Conservation (phyloP, 2,329 filamentous ascomycete genomes). For the Penicillium glabrum region DNA sequence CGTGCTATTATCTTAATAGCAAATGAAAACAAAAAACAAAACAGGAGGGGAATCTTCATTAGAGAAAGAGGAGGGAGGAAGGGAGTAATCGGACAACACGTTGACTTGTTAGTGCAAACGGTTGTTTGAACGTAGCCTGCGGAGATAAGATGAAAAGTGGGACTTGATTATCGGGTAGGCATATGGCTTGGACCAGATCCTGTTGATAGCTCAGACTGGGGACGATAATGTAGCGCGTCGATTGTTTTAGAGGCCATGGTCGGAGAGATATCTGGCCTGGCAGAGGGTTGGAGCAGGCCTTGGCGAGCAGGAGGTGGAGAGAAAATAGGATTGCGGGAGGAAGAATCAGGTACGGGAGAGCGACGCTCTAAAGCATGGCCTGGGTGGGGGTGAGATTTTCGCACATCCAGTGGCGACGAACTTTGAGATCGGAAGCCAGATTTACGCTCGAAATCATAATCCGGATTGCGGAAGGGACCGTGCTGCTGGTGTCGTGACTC, state of each 20-base stretch:
- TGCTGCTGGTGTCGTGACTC: slow-evolving; percentile 24
- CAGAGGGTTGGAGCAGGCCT: slow-evolving; percentile 33
- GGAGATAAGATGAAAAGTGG: neutral
- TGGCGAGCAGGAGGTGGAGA: slow-evolving; percentile 37
- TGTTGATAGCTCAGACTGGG: slow-evolving; percentile 28
- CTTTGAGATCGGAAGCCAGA: slow-evolving; percentile 39
- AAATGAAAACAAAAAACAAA: slow-evolving; percentile 3
- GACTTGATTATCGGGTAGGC: slow-evolving; percentile 28
- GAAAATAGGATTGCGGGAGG: slow-evolving; percentile 30
- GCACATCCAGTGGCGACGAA: slow-evolving; percentile 41
- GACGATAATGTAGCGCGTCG: slow-evolving; percentile 30
- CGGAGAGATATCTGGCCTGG: slow-evolving; percentile 33
- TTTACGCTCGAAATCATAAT: slow-evolving; percentile 35
- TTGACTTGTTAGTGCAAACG: neutral
- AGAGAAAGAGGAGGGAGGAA: slow-evolving; percentile 8
- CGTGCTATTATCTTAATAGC: slow-evolving; percentile 11
- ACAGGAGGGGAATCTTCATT: slow-evolving; percentile 15
- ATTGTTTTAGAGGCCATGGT: slow-evolving; percentile 31
- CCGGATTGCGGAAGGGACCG: slow-evolving; percentile 29
- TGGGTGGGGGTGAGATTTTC: slow-evolving; percentile 35
- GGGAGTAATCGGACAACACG: slow-evolving; percentile 3
- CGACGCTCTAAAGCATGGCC: slow-evolving; percentile 26
- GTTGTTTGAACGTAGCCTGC: neutral
- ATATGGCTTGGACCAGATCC: slow-evolving; percentile 33
- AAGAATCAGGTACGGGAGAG: slow-evolving; percentile 20